Evolutionary conservation across 2,329 filamentous ascomycete species (phyloP).

Genomic region (Hirsutella minnesotensis): DNA sequence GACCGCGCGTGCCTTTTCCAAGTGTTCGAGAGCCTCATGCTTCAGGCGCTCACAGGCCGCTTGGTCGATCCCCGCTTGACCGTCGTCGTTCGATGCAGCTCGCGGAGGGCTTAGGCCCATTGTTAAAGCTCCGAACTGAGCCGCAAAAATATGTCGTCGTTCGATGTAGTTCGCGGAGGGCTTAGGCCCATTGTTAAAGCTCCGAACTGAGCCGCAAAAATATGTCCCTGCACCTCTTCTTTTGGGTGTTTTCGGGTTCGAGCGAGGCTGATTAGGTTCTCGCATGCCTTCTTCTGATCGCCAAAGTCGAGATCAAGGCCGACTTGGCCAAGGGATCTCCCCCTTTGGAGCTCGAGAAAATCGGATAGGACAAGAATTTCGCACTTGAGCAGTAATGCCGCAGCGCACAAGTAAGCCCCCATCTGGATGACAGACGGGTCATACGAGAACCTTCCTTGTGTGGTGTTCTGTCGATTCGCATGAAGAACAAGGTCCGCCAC

Average conservation of each 20-base stretch:
- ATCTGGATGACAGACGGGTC: slow-evolving; percentile 24
- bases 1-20: slow-evolving; percentile 9
- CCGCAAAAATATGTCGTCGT: too few species aligned
- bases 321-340: neutral
- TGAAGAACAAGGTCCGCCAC: slow-evolving; percentile 32
- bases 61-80: neutral
- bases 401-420: slow-evolving; percentile 27
- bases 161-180: neutral
- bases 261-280: slow-evolving; percentile 26
- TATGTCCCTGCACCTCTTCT: slow-evolving; percentile 36
- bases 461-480: slow-evolving; percentile 17
- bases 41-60: neutral
- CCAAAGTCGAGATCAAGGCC: slow-evolving; percentile 14
- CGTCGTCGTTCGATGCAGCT: neutral
- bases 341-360: slow-evolving; percentile 11
- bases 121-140: slow-evolving; percentile 31
- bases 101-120: neutral
- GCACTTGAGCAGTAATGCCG: slow-evolving; percentile 32
- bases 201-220: slow-evolving; percentile 37
- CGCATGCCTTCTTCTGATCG: slow-evolving; percentile 25
- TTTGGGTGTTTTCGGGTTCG: slow-evolving; percentile 19
- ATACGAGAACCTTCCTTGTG: slow-evolving; percentile 16
- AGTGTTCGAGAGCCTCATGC: slow-evolving; percentile 6
- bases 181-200: slow-evolving; percentile 19
- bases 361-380: slow-evolving; percentile 35